Conservation (phyloP, 2,329 filamentous ascomycete genomes). For the Leptographium lundbergii region DNA sequence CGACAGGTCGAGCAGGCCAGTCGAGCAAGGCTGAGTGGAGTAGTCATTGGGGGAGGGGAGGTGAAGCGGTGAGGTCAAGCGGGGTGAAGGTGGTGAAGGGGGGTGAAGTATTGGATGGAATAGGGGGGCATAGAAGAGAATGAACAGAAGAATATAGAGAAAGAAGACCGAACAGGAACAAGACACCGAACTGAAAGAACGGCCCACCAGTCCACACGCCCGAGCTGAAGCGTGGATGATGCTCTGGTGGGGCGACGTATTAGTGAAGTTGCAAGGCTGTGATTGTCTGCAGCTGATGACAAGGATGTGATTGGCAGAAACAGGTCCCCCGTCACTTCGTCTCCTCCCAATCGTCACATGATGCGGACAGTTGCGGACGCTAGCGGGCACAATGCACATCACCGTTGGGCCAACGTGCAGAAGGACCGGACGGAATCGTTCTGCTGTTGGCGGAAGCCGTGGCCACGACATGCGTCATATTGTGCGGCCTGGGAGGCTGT, state of each 20-base stretch:
- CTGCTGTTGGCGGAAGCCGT: no score
- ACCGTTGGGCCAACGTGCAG: background rate
- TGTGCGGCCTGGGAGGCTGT: no score
- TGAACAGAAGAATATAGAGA: no score
- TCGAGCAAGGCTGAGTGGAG: background rate
- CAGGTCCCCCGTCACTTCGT: no score
- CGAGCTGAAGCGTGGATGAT: background rate
- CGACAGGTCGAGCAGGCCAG: constrained; percentile 8
- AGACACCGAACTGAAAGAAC: no score
- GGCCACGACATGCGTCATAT: no score
- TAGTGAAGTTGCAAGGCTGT: background rate
- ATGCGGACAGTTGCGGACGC: constrained; percentile 2
- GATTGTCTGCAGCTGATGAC: background rate
- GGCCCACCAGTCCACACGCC: no score
- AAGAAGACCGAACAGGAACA: background rate
- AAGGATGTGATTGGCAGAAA: background rate
- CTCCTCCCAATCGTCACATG: background rate
- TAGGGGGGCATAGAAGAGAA: no score
- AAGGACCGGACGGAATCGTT: no score
- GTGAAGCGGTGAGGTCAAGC: background rate
- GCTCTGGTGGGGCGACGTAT: background rate
- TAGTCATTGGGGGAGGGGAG: background rate
- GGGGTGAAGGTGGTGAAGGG: background rate
- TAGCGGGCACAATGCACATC: background rate
- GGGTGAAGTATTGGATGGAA: background rate